These are phyloP conservation scores for Discostella stelligera DNA, from an alignment of 352 stramenopile genomes.

Conservation along the genomic window DNA sequence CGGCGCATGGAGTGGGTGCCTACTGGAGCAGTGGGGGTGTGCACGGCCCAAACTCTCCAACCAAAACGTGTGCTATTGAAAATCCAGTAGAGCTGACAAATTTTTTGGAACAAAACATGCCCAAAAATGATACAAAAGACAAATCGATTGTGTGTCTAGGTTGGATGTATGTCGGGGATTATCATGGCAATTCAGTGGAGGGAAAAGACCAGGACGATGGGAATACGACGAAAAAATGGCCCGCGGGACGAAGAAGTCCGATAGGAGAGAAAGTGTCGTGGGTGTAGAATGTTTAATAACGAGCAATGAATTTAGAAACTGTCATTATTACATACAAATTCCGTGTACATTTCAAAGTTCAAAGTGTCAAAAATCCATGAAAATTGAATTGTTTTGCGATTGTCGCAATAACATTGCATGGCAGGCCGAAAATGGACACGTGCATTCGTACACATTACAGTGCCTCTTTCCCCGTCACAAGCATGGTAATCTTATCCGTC, in stretches of 20 bases:
- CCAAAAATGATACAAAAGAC: conserved; percentile 1
- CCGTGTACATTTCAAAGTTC: too few species aligned
- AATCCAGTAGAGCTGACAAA: conserved; percentile 27
- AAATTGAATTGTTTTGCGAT: neutral
- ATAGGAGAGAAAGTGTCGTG: conserved; percentile 27
- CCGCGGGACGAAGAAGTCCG: conserved; percentile 23
- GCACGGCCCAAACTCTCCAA: neutral
- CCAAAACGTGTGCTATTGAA: neutral
- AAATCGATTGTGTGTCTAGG: conserved; percentile 28
- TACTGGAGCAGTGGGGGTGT: conserved; percentile 40
- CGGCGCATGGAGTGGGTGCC: conserved; percentile 29
- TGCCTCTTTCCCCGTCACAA: conserved; percentile 59
- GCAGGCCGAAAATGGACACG: neutral
- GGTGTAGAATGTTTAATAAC: neutral
- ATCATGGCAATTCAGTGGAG: neutral
- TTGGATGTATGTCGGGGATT: conserved; percentile 44
- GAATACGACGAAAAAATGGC: conserved; percentile 25
- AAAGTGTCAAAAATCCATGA: too few species aligned
- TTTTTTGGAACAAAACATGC: conserved; percentile 18
- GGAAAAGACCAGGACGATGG: neutral
- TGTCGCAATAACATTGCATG: neutral
- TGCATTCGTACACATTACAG: conserved; percentile 30
- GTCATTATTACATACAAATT: too few species aligned
- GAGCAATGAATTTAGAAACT: neutral
- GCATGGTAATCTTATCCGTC: conserved; percentile 65